These are phyloP conservation scores for Cryptococcus sp. DNA, from an alignment of 1,284 basidiomycete species.

Conservation along the genomic window DNA sequence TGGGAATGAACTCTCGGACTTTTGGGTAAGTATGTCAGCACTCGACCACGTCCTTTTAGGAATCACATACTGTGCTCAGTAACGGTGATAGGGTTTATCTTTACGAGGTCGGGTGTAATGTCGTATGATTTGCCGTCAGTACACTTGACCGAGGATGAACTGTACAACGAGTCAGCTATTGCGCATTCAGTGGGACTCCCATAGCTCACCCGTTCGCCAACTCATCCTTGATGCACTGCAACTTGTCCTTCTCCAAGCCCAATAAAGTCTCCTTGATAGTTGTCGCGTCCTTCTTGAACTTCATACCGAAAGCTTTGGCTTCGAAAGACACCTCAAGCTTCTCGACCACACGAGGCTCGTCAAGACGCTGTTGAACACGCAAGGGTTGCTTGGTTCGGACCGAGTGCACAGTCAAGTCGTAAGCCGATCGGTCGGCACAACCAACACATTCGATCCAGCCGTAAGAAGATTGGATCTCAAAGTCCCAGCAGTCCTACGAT, in stretches of 20 bases:
- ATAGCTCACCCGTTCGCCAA: slow-evolving; percentile 69
- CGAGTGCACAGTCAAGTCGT: slow-evolving; percentile 72
- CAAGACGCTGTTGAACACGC: slow-evolving; percentile 79
- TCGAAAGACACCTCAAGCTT: slow-evolving; percentile 76
- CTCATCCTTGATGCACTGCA: slow-evolving; percentile 71
- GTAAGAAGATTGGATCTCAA: slow-evolving; percentile 90
- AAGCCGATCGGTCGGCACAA: slow-evolving; percentile 97
- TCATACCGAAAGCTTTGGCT: slow-evolving; percentile 87
- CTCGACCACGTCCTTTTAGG: not conserved
- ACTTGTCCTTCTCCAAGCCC: slow-evolving; percentile 67
- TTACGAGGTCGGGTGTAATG: slow-evolving; percentile 73
- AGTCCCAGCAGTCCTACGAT: slow-evolving; percentile 89
- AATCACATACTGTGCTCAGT: slow-evolving; percentile 75
- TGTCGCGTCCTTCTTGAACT: slow-evolving; percentile 82
- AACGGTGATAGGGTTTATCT: slow-evolving; percentile 80
- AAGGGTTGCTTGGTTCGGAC: slow-evolving; percentile 64
- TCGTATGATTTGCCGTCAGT: slow-evolving; percentile 70
- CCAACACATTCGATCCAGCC: slow-evolving; percentile 99
- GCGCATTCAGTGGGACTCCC: not conserved
- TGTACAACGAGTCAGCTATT: slow-evolving; percentile 12
- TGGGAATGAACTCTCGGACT: slow-evolving; percentile 94
- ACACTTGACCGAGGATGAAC: slow-evolving; percentile 50
- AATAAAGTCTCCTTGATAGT: slow-evolving; percentile 70
- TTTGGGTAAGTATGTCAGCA: not conserved
- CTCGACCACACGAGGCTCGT: slow-evolving; percentile 75